These are phyloP conservation scores for Geranomyces michiganensis DNA, from an alignment of 192 early-diverging fungal genomes.

Conservation along the genomic window DNA sequence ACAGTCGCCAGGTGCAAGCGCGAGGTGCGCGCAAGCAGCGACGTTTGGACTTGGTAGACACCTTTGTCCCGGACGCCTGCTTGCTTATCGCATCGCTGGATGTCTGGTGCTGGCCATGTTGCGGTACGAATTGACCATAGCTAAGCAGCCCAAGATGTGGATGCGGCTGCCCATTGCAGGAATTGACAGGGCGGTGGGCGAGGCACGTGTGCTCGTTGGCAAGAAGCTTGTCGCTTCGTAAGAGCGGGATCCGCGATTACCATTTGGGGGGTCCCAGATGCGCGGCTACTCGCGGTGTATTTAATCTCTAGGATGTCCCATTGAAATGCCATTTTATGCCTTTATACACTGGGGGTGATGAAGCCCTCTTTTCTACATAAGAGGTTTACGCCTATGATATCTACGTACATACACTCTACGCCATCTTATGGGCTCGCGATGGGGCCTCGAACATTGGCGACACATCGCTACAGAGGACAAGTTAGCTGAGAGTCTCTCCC, in stretches of 20 bases:
- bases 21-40: not conserved
- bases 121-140: not conserved
- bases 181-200: conserved; percentile 3
- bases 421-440: not conserved
- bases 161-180: conserved; percentile 4
- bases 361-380: no score
- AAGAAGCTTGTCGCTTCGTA: not conserved
- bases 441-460: not conserved
- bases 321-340: no score
- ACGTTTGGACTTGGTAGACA: conserved; percentile 4
- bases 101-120: not conserved
- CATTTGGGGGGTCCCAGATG: no score
- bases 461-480: not conserved
- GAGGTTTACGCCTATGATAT: no score
- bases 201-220: not conserved
- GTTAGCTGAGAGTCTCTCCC: not conserved
- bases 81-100: conserved; percentile 2
- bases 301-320: no score
- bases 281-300: no score
- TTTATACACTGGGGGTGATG: no score
- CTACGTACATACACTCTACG: no score
- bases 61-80: conserved; percentile 8
- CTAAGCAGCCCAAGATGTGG: not conserved
- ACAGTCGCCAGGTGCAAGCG: not conserved
- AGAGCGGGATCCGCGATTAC: no score